Evolutionary conservation across 2,329 filamentous ascomycete genomes (phyloP).

Genomic region (Davidsoniella neocaledoniae): DNA sequence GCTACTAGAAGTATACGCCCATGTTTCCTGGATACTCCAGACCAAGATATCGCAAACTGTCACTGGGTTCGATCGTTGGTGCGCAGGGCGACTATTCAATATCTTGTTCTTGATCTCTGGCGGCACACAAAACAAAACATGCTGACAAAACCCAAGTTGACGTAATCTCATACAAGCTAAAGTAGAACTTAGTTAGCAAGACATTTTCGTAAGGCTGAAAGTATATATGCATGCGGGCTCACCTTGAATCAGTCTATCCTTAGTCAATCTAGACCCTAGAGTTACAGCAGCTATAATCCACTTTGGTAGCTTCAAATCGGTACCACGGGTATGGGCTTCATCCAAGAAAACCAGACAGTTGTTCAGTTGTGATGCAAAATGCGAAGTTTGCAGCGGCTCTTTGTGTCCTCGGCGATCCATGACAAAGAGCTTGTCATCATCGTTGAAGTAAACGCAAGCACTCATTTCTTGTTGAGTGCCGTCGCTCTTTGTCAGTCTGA

Average conservation of each 20-base stretch:
- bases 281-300: conserved; percentile 50
- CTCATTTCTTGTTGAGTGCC: conserved; percentile 17
- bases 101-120: conserved; percentile 43
- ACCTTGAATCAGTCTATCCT: conserved; percentile 55
- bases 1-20: conserved; percentile 27
- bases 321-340: conserved; percentile 53
- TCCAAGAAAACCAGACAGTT: conserved; percentile 51
- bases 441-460: conserved; percentile 16
- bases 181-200: neutral
- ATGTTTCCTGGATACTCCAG: conserved; percentile 45
- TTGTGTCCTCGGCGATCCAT: conserved; percentile 29
- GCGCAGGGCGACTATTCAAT: conserved; percentile 12
- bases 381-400: conserved; percentile 38
- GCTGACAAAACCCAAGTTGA: conserved; percentile 49
- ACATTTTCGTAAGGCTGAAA: neutral
- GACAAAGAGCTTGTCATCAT: conserved; percentile 28
- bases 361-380: conserved; percentile 38
- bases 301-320: conserved; percentile 43
- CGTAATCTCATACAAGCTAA: conserved; percentile 53
- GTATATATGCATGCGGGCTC: conserved; percentile 13
- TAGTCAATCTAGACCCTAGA: conserved; percentile 45
- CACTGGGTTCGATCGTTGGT: conserved; percentile 19
- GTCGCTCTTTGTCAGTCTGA: conserved; percentile 20
- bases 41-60: conserved; percentile 36
- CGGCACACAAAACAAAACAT: conserved; percentile 41